Evolutionary conservation across 2,329 filamentous ascomycete genomes (phyloP).

Genomic region (Spiromastix sp.): DNA sequence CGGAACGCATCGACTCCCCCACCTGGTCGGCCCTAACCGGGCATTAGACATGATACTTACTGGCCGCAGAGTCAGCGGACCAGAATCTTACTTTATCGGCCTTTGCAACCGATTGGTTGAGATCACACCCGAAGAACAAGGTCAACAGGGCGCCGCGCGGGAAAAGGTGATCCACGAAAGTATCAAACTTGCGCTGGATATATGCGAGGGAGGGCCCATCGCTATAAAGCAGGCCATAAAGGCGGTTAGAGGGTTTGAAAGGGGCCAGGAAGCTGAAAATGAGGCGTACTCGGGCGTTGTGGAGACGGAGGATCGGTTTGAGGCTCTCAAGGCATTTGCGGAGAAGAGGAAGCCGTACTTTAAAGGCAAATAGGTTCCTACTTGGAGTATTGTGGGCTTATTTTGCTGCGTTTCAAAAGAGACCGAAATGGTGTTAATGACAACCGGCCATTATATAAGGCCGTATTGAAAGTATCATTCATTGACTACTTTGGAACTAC

Average conservation of each 20-base stretch:
- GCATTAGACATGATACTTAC: constrained; percentile 89
- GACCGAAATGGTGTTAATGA: no score
- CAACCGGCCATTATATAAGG: no score
- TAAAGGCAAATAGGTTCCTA: constrained; percentile 48
- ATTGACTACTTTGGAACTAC: no score
- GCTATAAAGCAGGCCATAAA: constrained; percentile 69
- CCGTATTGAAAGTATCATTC: no score
- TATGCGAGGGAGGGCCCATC: constrained; percentile 81
- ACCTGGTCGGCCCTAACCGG: constrained; percentile 65
- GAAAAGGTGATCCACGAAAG: constrained; percentile 63
- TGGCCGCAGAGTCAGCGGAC: constrained; percentile 68
- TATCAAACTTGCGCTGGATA: constrained; percentile 67
- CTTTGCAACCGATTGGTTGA: constrained; percentile 86
- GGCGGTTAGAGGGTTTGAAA: constrained; percentile 59
- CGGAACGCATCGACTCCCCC: constrained; percentile 78
- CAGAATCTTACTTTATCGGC: constrained; percentile 86
- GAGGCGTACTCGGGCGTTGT: constrained; percentile 77
- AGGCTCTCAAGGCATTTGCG: constrained; percentile 77
- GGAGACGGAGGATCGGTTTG: constrained; percentile 72
- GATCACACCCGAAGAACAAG: constrained; percentile 47
- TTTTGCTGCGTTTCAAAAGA: no score
- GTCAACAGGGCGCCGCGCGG: constrained; percentile 49
- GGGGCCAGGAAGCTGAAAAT: constrained; percentile 69
- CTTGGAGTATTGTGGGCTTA: no score
- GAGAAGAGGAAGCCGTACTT: constrained; percentile 65